phyloP scores from a whole-genome alignment of 352 stramenopile genomes.

The Globisporangium uncinulatum region DNA sequence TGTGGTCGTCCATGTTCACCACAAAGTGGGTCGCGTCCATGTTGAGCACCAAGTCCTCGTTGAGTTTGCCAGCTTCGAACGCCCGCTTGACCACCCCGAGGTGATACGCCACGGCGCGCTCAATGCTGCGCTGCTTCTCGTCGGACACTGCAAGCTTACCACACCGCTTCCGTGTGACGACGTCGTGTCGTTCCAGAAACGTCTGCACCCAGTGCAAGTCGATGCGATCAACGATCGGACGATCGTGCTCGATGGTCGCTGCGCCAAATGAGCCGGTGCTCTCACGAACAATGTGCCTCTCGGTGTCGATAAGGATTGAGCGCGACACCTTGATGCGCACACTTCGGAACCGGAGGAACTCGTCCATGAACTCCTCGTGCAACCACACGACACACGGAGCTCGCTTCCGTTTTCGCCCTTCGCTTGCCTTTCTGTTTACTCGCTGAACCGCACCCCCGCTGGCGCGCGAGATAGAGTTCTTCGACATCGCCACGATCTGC shows the following conservation, averaged over 20 bases:
- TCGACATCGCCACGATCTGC: not conserved
- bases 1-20: constrained; percentile 13
- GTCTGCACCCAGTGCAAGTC: not conserved
- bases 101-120: constrained; percentile 10
- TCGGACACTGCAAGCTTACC: constrained; percentile 6
- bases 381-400: not conserved
- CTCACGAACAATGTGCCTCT: not conserved
- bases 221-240: not conserved
- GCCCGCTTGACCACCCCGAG: constrained; percentile 9
- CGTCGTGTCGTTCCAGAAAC: not conserved
- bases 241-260: not conserved
- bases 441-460: not conserved
- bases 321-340: not conserved
- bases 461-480: not conserved
- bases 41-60: constrained; percentile 11
- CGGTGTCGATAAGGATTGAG: not conserved
- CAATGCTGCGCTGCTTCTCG: constrained; percentile 12
- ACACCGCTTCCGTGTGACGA: not conserved
- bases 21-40: constrained; percentile 19
- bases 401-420: not conserved
- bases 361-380: not conserved
- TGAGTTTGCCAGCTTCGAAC: constrained; percentile 4
- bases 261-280: not conserved
- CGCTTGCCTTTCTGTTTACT: not conserved
- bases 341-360: not conserved